Percentiles rank a stretch among this genome's conserved stretches.
phyloP scores from a whole-genome alignment of 2,329 filamentous ascomycete species.

The Venturia oleaginea region DNA sequence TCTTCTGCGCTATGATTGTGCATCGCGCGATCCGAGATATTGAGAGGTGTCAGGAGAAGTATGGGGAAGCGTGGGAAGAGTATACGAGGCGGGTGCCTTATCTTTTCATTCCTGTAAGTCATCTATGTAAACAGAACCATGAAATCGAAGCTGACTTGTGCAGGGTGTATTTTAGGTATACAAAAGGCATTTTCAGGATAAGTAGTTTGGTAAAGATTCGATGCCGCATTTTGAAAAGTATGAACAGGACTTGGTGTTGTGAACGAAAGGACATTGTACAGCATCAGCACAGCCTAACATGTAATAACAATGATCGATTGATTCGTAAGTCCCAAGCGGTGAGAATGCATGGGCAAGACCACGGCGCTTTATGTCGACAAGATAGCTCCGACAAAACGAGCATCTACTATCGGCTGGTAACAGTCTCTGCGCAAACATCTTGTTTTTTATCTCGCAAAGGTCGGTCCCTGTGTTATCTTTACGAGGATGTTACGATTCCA shows the following conservation, averaged over 20 bases:
- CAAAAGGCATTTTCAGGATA: not conserved
- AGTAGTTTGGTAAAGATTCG: not conserved
- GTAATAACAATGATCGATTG: not conserved
- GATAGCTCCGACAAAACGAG: no score
- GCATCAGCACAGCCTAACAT: not conserved
- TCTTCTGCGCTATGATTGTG: constrained; percentile 71
- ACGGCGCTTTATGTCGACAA: no score
- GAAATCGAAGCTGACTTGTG: not conserved
- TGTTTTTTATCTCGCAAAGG: no score
- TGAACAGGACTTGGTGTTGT: not conserved
- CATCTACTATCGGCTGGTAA: no score
- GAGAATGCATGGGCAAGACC: no score
- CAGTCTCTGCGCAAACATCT: no score
- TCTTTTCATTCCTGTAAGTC: constrained; percentile 65
- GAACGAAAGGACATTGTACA: not conserved
- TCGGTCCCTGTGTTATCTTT: no score
- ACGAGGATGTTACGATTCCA: no score
- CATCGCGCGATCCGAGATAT: constrained; percentile 72
- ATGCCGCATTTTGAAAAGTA: not conserved
- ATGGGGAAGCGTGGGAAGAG: constrained; percentile 72
- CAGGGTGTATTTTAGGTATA: constrained; percentile 1
- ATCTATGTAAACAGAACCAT: not conserved
- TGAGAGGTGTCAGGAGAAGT: constrained; percentile 64
- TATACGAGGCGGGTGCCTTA: constrained; percentile 75
- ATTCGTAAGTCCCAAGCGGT: not conserved